Percentiles rank a stretch among this genome's conserved stretches.
Conservation (phyloP, 2,329 filamentous ascomycete species). For the Onygena corvina region DNA sequence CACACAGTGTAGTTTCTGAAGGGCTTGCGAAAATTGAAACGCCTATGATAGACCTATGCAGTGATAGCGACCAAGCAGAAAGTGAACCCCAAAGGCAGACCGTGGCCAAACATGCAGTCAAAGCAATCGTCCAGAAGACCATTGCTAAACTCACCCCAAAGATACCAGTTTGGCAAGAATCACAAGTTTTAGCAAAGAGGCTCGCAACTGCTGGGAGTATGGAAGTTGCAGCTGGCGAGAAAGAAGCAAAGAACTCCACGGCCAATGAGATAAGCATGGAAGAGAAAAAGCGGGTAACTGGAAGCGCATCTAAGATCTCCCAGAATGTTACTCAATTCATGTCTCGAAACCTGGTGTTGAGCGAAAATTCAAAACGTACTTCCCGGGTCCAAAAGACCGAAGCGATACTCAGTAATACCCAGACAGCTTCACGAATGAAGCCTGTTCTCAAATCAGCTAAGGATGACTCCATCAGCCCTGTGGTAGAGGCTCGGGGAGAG, state of each 20-base stretch:
- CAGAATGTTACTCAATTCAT: constrained; percentile 16
- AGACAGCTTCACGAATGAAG: not conserved
- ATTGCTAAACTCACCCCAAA: not conserved
- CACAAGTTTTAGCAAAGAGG: constrained; percentile 8
- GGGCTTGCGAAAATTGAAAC: no score
- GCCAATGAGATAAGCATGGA: not conserved
- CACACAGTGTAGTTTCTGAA: not conserved
- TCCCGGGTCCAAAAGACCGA: not conserved
- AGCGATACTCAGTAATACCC: not conserved
- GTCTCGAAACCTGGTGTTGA: constrained; percentile 6
- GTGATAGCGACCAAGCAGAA: not conserved
- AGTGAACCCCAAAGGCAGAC: not conserved
- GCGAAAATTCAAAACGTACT: not conserved
- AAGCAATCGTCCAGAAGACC: no score
- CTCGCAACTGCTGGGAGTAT: constrained; percentile 7
- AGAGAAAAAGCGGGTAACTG: not conserved
- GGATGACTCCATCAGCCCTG: not conserved
- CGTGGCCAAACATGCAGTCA: no score
- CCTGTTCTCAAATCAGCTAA: not conserved
- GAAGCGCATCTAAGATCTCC: constrained; percentile 12
- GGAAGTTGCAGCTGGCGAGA: constrained; percentile 2
- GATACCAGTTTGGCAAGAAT: not conserved
- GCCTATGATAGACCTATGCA: not conserved
- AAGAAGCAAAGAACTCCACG: not conserved
- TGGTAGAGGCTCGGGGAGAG: not conserved